A percentile compares a stretch with the other conserved stretches of the same genome.
These are phyloP conservation scores for Aspergillus sp. DNA, from an alignment of 2,329 filamentous ascomycete species.

Conservation along the genomic window DNA sequence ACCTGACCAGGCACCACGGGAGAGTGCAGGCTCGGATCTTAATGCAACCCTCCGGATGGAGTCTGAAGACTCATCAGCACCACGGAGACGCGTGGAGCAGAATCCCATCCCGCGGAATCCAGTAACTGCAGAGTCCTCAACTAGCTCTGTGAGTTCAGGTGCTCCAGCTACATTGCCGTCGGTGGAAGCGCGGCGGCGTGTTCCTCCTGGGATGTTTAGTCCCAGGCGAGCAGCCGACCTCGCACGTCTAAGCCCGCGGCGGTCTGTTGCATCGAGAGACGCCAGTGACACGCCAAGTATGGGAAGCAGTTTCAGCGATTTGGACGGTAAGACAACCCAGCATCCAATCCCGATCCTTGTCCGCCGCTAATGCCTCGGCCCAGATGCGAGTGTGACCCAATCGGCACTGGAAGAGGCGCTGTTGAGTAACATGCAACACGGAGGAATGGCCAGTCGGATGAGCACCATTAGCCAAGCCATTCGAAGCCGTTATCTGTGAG, in stretches of 20 bases:
- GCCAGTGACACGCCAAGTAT: slow-evolving; percentile 59
- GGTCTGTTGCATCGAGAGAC: slow-evolving; percentile 34
- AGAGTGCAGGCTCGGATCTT: slow-evolving; percentile 31
- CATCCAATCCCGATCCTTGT: not conserved
- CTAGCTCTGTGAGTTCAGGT: slow-evolving; percentile 39
- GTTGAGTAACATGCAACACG: slow-evolving; percentile 60
- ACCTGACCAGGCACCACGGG: slow-evolving; percentile 13
- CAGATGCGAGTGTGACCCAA: slow-evolving; percentile 62
- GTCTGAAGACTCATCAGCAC: slow-evolving; percentile 23
- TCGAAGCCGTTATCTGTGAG: slow-evolving; percentile 49
- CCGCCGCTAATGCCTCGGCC: slow-evolving; percentile 5
- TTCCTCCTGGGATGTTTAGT: slow-evolving; percentile 23
- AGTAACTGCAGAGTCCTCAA: slow-evolving; percentile 27
- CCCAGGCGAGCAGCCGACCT: slow-evolving; percentile 51
- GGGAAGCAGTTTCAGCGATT: slow-evolving; percentile 65
- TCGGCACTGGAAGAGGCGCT: slow-evolving; percentile 64
- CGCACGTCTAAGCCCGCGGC: slow-evolving; percentile 47
- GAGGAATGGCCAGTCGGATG: slow-evolving; percentile 48
- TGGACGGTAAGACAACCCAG: slow-evolving; percentile 50
- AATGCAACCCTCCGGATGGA: slow-evolving; percentile 42
- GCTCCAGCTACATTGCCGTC: slow-evolving; percentile 23
- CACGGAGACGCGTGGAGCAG: slow-evolving; percentile 28
- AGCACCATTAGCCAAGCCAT: slow-evolving; percentile 54
- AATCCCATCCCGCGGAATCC: slow-evolving; percentile 17
- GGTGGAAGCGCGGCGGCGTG: slow-evolving; percentile 16